Evolutionary conservation across 73 alveolate species (phyloP).

Genomic region (Paraurostyla sp.): DNA sequence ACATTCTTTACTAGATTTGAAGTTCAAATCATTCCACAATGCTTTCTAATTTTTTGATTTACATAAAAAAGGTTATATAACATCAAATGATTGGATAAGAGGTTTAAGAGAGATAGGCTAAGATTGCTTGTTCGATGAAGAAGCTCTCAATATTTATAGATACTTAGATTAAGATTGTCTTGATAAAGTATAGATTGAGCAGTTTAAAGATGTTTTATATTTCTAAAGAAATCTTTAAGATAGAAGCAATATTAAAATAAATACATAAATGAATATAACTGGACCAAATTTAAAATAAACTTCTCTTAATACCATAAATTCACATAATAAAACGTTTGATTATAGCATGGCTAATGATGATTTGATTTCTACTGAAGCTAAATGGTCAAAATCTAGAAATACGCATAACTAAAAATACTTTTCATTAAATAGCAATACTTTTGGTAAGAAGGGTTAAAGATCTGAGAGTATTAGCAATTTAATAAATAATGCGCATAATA

Average conservation of each 20-base stretch:
- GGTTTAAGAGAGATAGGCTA: slow-evolving; percentile 4
- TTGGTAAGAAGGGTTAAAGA: not conserved
- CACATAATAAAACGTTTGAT: no score
- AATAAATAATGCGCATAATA: not conserved
- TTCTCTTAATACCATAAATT: not conserved
- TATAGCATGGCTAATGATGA: not conserved
- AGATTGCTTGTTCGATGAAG: slow-evolving; percentile 4
- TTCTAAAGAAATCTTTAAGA: not conserved
- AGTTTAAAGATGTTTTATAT: not conserved
- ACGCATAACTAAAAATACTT: not conserved
- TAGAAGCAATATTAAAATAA: not conserved
- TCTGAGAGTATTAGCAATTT: slow-evolving; percentile 4
- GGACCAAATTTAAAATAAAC: not conserved
- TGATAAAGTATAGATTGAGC: not conserved
- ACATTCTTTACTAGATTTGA: not conserved
- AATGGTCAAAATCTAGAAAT: not conserved
- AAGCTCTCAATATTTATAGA: not conserved
- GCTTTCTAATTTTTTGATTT: not conserved
- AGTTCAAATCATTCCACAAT: slow-evolving; percentile 9
- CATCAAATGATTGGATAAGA: slow-evolving; percentile 8
- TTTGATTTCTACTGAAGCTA: not conserved
- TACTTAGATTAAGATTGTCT: not conserved
- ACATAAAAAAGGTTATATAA: not conserved
- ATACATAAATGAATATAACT: not conserved
- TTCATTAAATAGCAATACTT: not conserved